Evolutionary conservation across 257 asterid species (phyloP).

Genomic region (Ocimum tenuiflorum): DNA sequence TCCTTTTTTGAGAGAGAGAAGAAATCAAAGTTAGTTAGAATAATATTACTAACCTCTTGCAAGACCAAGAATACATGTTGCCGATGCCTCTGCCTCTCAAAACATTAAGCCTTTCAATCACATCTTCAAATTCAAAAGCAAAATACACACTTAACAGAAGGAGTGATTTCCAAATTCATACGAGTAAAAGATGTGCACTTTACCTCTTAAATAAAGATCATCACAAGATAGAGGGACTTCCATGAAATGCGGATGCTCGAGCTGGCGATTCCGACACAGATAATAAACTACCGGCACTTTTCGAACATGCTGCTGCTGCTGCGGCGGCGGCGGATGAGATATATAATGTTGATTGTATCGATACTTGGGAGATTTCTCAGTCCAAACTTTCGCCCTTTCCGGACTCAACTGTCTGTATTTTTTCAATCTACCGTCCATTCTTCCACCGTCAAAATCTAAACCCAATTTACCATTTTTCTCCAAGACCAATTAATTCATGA

Average conservation of each 20-base stretch:
- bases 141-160: background rate
- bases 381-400: conserved; percentile 84
- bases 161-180: background rate
- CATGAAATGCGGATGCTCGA: conserved; percentile 78
- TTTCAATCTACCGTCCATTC: conserved; percentile 57
- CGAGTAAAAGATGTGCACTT: background rate
- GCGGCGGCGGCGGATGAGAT: conserved; percentile 20
- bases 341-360: conserved; percentile 31
- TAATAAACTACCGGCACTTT: conserved; percentile 76
- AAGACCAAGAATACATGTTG: conserved; percentile 94
- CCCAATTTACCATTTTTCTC: background rate
- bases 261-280: conserved; percentile 72
- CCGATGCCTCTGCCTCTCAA: conserved; percentile 94
- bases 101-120: conserved; percentile 69
- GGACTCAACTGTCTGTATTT: conserved; percentile 65
- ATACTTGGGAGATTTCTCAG: conserved; percentile 46
- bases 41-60: conserved; percentile 70
- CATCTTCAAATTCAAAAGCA: conserved; percentile 46
- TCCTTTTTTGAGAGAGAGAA: too few relatives aligned
- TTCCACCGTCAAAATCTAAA: conserved; percentile 3
- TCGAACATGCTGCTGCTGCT: conserved; percentile 4
- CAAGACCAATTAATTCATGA: background rate
- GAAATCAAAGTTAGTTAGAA: background rate
- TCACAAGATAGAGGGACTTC: conserved; percentile 36
- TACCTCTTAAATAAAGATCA: conserved; percentile 84